phyloP scores from a whole-genome alignment of 176 grass and related monocot species.

The Sorghum bicolor region DNA sequence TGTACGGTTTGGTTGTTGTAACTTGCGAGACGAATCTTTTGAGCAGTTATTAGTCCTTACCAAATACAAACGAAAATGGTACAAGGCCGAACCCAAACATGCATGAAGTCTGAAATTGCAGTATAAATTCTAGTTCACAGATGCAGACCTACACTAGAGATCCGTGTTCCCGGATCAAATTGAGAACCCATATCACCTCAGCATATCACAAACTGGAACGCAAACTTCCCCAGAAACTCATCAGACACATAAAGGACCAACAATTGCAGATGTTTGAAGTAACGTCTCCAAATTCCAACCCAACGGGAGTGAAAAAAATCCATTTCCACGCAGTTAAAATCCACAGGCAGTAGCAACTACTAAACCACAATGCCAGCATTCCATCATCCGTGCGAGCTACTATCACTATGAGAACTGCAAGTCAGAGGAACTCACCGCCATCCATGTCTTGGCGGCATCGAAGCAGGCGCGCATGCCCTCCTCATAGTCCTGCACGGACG shows the following conservation, averaged over 20 bases:
- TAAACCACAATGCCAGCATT: neutral
- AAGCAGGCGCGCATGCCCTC: conserved; percentile 74
- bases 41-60: too few species aligned
- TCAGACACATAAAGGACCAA: neutral
- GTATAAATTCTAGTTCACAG: neutral
- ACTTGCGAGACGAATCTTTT: too few species aligned
- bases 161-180: neutral
- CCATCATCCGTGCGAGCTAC: neutral
- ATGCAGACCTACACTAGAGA: neutral
- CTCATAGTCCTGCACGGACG: conserved; percentile 76
- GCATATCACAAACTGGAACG: neutral
- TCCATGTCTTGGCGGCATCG: conserved; percentile 87
- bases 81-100: neutral
- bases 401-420: neutral
- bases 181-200: neutral
- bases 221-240: neutral
- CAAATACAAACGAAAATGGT: too few species aligned
- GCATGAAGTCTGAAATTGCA: neutral
- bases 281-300: neutral
- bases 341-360: neutral
- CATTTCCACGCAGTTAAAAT: neutral
- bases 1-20: too few species aligned
- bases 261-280: neutral
- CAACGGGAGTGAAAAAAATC: neutral
- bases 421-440: conserved; percentile 41